Evolutionary conservation across 1,284 basidiomycete genomes (phyloP).

Genomic region (Puccinia triticina): DNA sequence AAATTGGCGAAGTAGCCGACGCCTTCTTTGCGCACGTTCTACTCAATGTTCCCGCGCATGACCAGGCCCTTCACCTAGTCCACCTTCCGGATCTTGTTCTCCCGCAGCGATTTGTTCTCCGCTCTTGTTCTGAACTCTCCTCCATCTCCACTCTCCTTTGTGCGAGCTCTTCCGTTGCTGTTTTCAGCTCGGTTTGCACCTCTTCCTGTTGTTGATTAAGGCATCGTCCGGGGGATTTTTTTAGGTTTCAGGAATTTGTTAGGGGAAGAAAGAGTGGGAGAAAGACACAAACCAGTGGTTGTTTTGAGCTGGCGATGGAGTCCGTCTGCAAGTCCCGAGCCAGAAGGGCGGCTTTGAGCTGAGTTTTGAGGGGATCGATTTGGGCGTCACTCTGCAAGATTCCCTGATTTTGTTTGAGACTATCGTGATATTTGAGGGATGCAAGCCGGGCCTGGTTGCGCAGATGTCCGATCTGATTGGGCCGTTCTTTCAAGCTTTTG

Average conservation of each 20-base stretch:
- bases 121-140: background rate
- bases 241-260: background rate
- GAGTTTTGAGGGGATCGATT: no score
- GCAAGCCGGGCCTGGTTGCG: slow-evolving; percentile 10
- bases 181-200: no score
- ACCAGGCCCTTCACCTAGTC: no score
- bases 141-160: background rate
- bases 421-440: slow-evolving; percentile 43
- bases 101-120: slow-evolving; percentile 10
- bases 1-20: no score
- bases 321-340: slow-evolving; percentile 2
- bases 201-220: no score
- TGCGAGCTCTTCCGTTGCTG: slow-evolving; percentile 8
- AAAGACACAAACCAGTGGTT: slow-evolving; percentile 35
- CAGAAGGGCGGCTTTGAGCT: background rate
- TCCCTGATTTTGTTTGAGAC: slow-evolving; percentile 37
- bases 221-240: no score
- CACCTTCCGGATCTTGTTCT: no score
- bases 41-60: no score
- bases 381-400: slow-evolving; percentile 25
- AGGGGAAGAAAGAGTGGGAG: background rate
- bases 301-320: background rate
- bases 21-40: no score
- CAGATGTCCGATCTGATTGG: slow-evolving; percentile 25
- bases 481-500: slow-evolving; percentile 21